A percentile compares a stretch with the other conserved stretches of the same genome.
phyloP scores from a whole-genome alignment of 805 yeast species.

The Spathaspora passalidarum region DNA sequence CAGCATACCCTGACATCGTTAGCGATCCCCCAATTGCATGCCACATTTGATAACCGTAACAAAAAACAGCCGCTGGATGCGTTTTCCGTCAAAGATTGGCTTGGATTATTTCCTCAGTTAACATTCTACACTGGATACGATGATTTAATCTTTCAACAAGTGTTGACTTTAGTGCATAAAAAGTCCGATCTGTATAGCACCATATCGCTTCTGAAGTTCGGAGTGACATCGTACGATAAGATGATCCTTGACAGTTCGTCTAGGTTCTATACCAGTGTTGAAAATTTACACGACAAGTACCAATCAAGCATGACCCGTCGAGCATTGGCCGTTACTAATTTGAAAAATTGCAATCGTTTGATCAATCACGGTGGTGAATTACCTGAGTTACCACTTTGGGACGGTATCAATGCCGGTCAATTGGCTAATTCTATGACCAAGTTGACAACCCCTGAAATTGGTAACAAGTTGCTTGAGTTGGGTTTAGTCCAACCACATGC shows the following conservation, averaged over 20 bases:
- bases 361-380: conserved; percentile 38
- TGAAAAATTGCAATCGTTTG: conserved; percentile 64
- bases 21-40: conserved; percentile 22
- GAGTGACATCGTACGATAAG: conserved; percentile 57
- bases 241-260: conserved; percentile 60
- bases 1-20: conserved; percentile 3
- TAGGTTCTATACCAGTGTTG: conserved; percentile 74
- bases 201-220: conserved; percentile 60
- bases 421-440: conserved; percentile 65
- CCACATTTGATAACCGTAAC: conserved; percentile 19
- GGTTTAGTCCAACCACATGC: conserved; percentile 55
- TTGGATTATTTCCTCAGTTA: conserved; percentile 41
- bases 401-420: conserved; percentile 82
- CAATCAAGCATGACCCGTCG: conserved; percentile 60
- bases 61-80: conserved; percentile 8
- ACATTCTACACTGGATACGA: conserved; percentile 56
- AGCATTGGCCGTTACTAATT: conserved; percentile 70
- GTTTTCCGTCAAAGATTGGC: conserved; percentile 29
- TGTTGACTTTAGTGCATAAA: conserved; percentile 50
- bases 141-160: conserved; percentile 45
- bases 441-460: conserved; percentile 50
- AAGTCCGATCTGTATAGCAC: conserved; percentile 50
- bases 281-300: conserved; percentile 53
- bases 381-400: conserved; percentile 43
- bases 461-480: conserved; percentile 49